These are phyloP conservation scores for Daldinia grandis DNA, from an alignment of 495 filamentous ascomycete species.

Conservation along the genomic window DNA sequence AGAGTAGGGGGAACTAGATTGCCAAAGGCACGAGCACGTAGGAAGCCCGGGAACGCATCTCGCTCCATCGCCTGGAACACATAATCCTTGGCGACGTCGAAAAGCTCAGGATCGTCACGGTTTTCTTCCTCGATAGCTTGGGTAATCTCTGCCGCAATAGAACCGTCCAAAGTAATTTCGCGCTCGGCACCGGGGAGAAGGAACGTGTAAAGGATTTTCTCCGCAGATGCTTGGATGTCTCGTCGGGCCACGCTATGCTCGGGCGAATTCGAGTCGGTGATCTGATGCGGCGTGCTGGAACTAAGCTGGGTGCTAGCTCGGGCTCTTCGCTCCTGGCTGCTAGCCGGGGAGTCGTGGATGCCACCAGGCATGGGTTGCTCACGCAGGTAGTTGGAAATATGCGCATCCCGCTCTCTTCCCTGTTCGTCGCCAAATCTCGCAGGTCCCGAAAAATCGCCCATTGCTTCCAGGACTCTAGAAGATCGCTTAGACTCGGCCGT, in stretches of 20 bases:
- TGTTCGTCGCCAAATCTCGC: constrained; percentile 61
- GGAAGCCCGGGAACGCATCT: constrained; percentile 96
- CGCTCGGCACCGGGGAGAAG: constrained; percentile 91
- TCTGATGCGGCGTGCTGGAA: constrained; percentile 61
- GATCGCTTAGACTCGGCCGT: constrained; percentile 82
- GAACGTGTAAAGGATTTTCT: constrained; percentile 97
- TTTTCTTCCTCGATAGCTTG: constrained; percentile 85
- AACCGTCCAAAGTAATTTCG: constrained; percentile 90
- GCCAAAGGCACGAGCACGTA: constrained; percentile 91
- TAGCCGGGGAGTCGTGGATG: constrained; percentile 70
- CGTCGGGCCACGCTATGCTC: constrained; percentile 82
- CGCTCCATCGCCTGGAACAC: constrained; percentile 99
- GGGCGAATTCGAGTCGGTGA: constrained; percentile 76
- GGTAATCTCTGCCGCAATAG: constrained; percentile 82
- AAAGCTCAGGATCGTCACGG: constrained; percentile 95
- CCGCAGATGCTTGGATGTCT: constrained; percentile 90
- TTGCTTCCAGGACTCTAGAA: constrained; percentile 76
- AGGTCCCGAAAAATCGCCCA: constrained; percentile 68
- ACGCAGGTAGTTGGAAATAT: constrained; percentile 88
- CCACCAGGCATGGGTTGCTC: constrained; percentile 64
- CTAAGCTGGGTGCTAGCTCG: constrained; percentile 69
- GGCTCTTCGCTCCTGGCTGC: constrained; percentile 69
- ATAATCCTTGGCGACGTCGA: constrained; percentile 97
- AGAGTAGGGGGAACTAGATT: constrained; percentile 91
- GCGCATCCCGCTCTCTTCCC: constrained; percentile 77